Evolutionary conservation across 371 early-diverging fungal genomes (phyloP).

Genomic region (Synchytrium microbalum): DNA sequence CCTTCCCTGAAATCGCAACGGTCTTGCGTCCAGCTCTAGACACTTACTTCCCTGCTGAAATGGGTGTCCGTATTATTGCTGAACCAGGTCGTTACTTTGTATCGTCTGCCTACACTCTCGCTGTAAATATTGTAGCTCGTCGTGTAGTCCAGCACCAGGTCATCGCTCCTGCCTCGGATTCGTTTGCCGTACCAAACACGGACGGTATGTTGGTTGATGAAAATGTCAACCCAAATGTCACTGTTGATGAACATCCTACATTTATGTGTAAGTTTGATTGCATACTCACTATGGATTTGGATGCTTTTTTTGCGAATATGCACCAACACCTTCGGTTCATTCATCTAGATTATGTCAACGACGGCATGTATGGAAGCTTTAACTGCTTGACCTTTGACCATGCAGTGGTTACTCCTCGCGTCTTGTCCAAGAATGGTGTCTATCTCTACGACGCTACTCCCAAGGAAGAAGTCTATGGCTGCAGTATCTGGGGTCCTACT

Average conservation of each 20-base stretch:
- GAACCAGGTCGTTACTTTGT: slow-evolving; percentile 98
- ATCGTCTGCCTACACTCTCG: slow-evolving; percentile 85
- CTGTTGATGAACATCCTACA: slow-evolving; percentile 44
- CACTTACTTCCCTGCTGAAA: slow-evolving; percentile 57
- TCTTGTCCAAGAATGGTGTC: slow-evolving; percentile 44
- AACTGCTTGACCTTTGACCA: slow-evolving; percentile 98
- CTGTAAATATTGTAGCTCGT: slow-evolving; percentile 84
- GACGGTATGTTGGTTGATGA: slow-evolving; percentile 6
- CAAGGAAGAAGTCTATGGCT: slow-evolving; percentile 33
- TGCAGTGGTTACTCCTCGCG: slow-evolving; percentile 63
- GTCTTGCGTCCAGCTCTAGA: slow-evolving; percentile 74
- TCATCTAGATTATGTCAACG: slow-evolving; percentile 76
- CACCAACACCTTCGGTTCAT: slow-evolving; percentile 1
- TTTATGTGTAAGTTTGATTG: slow-evolving; percentile 63
- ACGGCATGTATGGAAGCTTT: slow-evolving; percentile 96
- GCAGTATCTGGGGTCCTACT: slow-evolving; percentile 96
- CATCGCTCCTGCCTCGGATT: slow-evolving; percentile 10
- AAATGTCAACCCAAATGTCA: slow-evolving; percentile 9
- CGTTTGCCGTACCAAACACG: neutral
- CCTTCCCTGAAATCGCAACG: slow-evolving; percentile 79
- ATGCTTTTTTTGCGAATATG: neutral
- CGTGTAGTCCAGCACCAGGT: slow-evolving; percentile 46
- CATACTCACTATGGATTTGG: neutral
- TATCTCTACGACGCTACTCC: slow-evolving; percentile 30
- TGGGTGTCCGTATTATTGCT: slow-evolving; percentile 79